phyloP scores from a whole-genome alignment of 495 filamentous ascomycete genomes.

The Podospora bellae-mahoneyi region DNA sequence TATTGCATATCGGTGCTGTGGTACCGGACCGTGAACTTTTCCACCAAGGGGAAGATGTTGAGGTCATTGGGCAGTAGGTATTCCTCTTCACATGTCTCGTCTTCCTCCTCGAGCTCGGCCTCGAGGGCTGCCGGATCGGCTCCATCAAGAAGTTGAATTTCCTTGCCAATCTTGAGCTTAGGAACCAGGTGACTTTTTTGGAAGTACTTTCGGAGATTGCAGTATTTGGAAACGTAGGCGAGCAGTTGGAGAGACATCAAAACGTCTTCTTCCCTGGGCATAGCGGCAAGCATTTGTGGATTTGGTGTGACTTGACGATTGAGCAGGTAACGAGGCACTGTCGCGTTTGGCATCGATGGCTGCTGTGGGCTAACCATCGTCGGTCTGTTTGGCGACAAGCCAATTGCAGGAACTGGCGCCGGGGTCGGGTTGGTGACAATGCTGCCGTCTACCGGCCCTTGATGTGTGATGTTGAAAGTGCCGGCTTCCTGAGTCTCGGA shows the following conservation, averaged over 20 bases:
- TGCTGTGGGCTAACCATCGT: constrained; percentile 68
- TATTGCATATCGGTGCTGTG: constrained; percentile 97
- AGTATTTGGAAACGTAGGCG: constrained; percentile 98
- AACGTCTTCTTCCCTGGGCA: constrained; percentile 95
- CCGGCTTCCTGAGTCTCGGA: constrained; percentile 81
- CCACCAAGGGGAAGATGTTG: constrained; percentile 96
- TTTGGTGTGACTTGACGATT: constrained; percentile 63
- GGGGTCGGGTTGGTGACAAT: constrained; percentile 60
- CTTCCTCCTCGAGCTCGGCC: constrained; percentile 42
- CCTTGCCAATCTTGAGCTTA: constrained; percentile 80
- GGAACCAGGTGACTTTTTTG: constrained; percentile 93
- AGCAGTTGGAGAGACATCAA: constrained; percentile 97
- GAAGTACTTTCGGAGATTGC: constrained; percentile 91
- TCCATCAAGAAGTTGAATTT: constrained; percentile 71
- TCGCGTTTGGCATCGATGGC: constrained; percentile 61
- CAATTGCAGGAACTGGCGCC: constrained; percentile 59
- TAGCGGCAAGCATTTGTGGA: constrained; percentile 72
- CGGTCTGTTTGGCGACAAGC: constrained; percentile 73
- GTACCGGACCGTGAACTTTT: constrained; percentile 95
- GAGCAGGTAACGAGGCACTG: constrained; percentile 67
- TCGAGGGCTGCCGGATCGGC: constrained; percentile 51
- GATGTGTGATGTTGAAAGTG: constrained; percentile 95
- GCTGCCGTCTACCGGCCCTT: constrained; percentile 80
- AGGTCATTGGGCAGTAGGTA: constrained; percentile 89
- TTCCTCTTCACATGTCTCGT: constrained; percentile 71